Evolutionary conservation across 306 rosid species (phyloP), one percentile per base, ranked within the genome.

Genomic region (Vachellia pachyceras): DNA sequence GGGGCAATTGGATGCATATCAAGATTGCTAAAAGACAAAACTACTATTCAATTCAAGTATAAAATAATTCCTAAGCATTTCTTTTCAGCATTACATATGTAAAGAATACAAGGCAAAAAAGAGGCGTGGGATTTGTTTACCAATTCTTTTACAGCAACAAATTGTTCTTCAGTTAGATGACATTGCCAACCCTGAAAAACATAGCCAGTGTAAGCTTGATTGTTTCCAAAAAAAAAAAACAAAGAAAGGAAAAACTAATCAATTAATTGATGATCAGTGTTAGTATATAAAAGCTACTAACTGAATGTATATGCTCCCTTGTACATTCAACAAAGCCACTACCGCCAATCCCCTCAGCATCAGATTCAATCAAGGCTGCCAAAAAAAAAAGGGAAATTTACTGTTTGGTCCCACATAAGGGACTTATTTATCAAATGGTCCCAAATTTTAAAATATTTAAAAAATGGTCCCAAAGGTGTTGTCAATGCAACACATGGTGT

Each of bases 291-390:
- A 71, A 81, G 84, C 75, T 73, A 91, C 97, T 73, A 86, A 94
- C 98, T 35, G 98, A 91, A 89, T 90, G 88, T 81, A 95, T 95
- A 80, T 95, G 99, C 90, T 95, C 99, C 55, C 98, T 89, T 83
- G 93, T 95, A 80, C 99, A 95, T 86, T 95, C 99, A 72, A 95
- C 90, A 79, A 95, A 95, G 63, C 99, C 99, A 81, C 99, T 93
- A 37, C 99, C 98, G 10, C 98, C 99, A 86, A 95, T 95, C 44
- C 99, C 99, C 87, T 95, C 99, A 10, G 99, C 99, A 84, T 95
- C 99, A 83, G 98, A 95, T 87, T 95, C 99, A 83, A 95, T 93
- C 84, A 95, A 85, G 87, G 99, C 99, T 95, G 96, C 94, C 33
- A 29, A 29, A 29, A 29, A 29, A 29, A 29, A n/a, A n/a, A n/a